A percentile compares a stretch with the other conserved stretches of the same genome.
Evolutionary conservation across 306 rosid species (phyloP).

Genomic region (Acacia acuminata): DNA sequence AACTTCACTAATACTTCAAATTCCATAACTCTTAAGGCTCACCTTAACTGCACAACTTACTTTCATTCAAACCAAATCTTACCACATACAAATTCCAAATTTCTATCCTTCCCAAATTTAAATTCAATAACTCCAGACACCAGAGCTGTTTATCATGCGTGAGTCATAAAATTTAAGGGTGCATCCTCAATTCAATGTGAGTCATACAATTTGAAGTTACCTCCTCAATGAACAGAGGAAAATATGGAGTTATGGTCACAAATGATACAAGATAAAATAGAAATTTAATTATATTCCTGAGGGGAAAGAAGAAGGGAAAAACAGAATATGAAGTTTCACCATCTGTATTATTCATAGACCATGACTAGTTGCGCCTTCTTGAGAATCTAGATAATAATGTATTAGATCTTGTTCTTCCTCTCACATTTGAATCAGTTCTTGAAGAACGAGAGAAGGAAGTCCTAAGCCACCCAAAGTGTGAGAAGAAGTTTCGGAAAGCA

Average conservation of each 20-base stretch:
- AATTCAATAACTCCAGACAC: constrained; percentile 32
- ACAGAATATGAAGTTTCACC: constrained; percentile 35
- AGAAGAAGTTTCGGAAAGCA: constrained; percentile 42
- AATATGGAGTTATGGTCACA: constrained; percentile 11
- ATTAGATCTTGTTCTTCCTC: constrained; percentile 40
- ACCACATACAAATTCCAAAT: constrained; percentile 24
- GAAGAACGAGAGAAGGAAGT: constrained; percentile 47
- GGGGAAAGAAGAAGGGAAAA: neutral
- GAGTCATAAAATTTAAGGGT: constrained; percentile 27
- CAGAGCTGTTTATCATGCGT: constrained; percentile 26
- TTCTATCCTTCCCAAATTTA: constrained; percentile 25
- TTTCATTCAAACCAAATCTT: constrained; percentile 21
- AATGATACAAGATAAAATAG: constrained; percentile 12
- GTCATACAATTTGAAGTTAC: constrained; percentile 28
- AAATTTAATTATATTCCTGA: neutral
- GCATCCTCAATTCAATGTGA: constrained; percentile 29
- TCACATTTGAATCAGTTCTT: constrained; percentile 17
- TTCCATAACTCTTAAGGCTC: constrained; percentile 27
- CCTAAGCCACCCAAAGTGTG: constrained; percentile 52
- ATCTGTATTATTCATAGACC: constrained; percentile 37
- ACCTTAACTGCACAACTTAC: constrained; percentile 21
- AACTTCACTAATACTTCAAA: constrained; percentile 16
- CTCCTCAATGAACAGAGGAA: constrained; percentile 24
- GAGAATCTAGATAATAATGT: constrained; percentile 44
- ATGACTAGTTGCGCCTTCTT: constrained; percentile 36